Evolutionary conservation across 192 early-diverging fungal genomes (phyloP).

Genomic region (Endogone sp.): DNA sequence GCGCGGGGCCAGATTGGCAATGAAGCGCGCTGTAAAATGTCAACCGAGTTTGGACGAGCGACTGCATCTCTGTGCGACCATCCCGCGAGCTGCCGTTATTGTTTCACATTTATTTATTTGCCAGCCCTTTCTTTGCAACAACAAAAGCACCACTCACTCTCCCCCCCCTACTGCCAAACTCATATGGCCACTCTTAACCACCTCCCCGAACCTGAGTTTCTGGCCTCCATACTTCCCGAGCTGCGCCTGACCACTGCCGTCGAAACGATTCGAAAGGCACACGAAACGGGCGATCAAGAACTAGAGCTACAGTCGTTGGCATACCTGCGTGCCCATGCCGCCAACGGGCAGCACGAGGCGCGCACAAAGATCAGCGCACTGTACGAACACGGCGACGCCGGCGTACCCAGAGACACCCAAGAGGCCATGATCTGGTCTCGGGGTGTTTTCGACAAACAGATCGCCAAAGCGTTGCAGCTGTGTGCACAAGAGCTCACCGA

Average conservation of each 20-base stretch:
- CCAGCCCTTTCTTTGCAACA: too few species aligned
- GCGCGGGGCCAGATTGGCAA: too few species aligned
- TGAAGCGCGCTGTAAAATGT: too few species aligned
- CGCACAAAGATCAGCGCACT: neutral
- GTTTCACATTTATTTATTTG: too few species aligned
- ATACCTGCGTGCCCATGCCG: neutral
- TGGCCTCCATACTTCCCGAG: neutral
- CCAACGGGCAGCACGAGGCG: neutral
- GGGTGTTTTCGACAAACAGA: conserved; percentile 29
- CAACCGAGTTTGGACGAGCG: too few species aligned
- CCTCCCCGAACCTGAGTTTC: neutral
- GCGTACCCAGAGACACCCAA: neutral
- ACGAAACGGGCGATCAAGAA: neutral
- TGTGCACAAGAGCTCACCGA: conserved; percentile 6
- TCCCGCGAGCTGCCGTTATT: too few species aligned
- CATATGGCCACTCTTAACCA: neutral
- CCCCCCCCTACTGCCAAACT: too few species aligned
- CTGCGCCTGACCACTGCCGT: neutral
- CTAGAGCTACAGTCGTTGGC: neutral
- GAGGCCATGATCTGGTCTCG: conserved; percentile 23
- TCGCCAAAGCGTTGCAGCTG: conserved; percentile 6
- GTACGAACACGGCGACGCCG: neutral
- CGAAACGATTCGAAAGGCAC: neutral
- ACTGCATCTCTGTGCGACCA: too few species aligned
- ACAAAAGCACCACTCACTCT: too few species aligned